Evolutionary conservation across 164 flowering plant species (phyloP), one percentile per base, ranked within the genome.

Genomic region (Macadamia integrifolia): DNA sequence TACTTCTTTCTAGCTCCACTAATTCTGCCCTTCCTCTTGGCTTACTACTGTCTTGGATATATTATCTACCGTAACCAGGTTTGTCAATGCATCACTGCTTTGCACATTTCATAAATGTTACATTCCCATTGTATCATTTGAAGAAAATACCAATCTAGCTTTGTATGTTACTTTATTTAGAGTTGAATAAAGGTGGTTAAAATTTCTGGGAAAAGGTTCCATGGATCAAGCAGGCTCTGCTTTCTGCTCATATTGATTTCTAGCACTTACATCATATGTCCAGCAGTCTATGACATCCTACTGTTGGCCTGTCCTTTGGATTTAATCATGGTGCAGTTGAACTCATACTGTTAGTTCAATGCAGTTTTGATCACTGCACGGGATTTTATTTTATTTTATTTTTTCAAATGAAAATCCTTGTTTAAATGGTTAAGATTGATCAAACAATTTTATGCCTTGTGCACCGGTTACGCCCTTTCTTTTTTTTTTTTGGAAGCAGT

Each of bases 21-120:
- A 29, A 91, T 93, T 66, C 78, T 91, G 67, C 98, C 98, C 12
- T 93, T 93, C 78, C 75, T 93, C 58, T 71, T 93, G 82, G 80
- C 76, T 29, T 91, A 88, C 84, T 84, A 72, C 70, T 85, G 89
- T 79, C 80, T 93, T 62, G 96, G 83, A 15, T 93, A 86, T 67
- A 79, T 93, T 58, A 79, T 93, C 66, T 93, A 75, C 71, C 91
- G 96, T 18, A 87, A 90, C 74, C 98, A 93, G 97, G 97, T 93
- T 63, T 63, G 87, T 67, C 29, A 29, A 30, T 56, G 18, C 62
- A 40, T 58, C 14, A 31, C 35, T 60, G 56, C 17, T 66, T 35
- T 35, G 2, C 10, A 15, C 9, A 61, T 12, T 63, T 63, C 58
- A 9, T 49, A 31, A 35, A 53, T 17, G 15, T 59, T 9, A 43